A percentile compares a stretch with the other conserved stretches of the same genome.
Conservation (phyloP, 495 filamentous ascomycete genomes). For the Evansstolkia leycettana region DNA sequence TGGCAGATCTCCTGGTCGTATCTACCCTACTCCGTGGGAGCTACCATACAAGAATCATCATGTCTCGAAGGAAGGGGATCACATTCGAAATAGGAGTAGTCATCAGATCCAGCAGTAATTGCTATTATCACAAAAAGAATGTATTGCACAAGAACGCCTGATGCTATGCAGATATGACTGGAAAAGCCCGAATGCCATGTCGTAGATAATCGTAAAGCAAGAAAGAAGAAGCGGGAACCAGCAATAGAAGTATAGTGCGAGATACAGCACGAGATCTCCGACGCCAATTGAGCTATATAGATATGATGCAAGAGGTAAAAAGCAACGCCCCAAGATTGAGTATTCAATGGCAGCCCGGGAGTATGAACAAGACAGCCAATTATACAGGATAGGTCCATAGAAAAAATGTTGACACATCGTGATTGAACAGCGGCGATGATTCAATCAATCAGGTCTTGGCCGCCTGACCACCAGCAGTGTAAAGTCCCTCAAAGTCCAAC, state of each 20-base stretch:
- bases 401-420: not conserved
- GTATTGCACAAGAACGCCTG: constrained; percentile 10
- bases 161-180: constrained; percentile 17
- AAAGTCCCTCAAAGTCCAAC: constrained; percentile 40
- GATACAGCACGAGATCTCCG: not conserved
- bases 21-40: too few species aligned
- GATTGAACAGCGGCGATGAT: too few species aligned
- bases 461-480: constrained; percentile 24
- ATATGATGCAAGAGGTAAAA: not conserved
- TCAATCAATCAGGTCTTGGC: constrained; percentile 6
- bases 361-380: too few species aligned
- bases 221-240: constrained; percentile 1
- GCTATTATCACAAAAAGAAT: not conserved
- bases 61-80: too few species aligned
- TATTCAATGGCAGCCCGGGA: too few species aligned
- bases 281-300: not conserved
- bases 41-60: too few species aligned
- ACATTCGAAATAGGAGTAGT: too few species aligned
- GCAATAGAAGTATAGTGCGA: not conserved
- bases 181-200: constrained; percentile 5
- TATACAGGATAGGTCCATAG: too few species aligned
- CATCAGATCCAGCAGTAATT: too few species aligned
- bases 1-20: too few species aligned
- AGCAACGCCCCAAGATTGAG: too few species aligned
- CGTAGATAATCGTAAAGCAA: constrained; percentile 4